phyloP scores from a whole-genome alignment of 1,139 yeast species.

The Taphrina pruni region DNA sequence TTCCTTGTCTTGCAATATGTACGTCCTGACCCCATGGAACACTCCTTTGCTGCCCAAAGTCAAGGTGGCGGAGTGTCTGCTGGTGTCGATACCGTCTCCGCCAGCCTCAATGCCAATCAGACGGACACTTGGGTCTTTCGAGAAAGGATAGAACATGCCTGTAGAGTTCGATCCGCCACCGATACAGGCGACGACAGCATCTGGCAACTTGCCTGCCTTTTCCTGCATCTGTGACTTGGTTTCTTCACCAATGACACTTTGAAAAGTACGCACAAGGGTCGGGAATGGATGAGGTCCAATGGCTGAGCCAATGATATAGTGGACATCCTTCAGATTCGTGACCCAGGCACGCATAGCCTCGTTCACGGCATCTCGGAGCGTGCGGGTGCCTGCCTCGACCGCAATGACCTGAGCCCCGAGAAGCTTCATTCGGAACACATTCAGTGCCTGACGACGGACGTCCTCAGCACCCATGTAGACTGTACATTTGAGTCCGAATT shows the following conservation, averaged over 20 bases:
- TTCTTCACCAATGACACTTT: slow-evolving; percentile 93
- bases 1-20: slow-evolving; percentile 83
- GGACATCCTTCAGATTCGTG: slow-evolving; percentile 79
- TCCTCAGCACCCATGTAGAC: slow-evolving; percentile 99
- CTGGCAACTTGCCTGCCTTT: slow-evolving; percentile 83
- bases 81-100: slow-evolving; percentile 92
- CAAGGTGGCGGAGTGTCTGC: slow-evolving; percentile 87
- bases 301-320: slow-evolving; percentile 96
- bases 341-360: slow-evolving; percentile 98
- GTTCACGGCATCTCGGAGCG: slow-evolving; percentile 95
- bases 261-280: slow-evolving; percentile 96
- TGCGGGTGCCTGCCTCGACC: slow-evolving; percentile 91
- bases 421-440: slow-evolving; percentile 95
- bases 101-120: slow-evolving; percentile 97
- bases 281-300: slow-evolving; percentile 99
- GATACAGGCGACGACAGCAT: slow-evolving; percentile 95
- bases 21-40: slow-evolving; percentile 96
- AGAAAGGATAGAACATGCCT: slow-evolving; percentile 95
- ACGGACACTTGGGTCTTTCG: slow-evolving; percentile 74
- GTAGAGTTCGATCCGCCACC: slow-evolving; percentile 99
- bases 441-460: slow-evolving; percentile 95
- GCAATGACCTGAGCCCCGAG: slow-evolving; percentile 94
- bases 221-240: slow-evolving; percentile 86
- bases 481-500: slow-evolving; percentile 93
- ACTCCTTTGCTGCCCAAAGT: slow-evolving; percentile 95